A percentile compares a stretch with the other conserved stretches of the same genome.
These are phyloP conservation scores for Fusarium sp. DNA, from an alignment of 2,329 filamentous ascomycete genomes.

Conservation along the genomic window DNA sequence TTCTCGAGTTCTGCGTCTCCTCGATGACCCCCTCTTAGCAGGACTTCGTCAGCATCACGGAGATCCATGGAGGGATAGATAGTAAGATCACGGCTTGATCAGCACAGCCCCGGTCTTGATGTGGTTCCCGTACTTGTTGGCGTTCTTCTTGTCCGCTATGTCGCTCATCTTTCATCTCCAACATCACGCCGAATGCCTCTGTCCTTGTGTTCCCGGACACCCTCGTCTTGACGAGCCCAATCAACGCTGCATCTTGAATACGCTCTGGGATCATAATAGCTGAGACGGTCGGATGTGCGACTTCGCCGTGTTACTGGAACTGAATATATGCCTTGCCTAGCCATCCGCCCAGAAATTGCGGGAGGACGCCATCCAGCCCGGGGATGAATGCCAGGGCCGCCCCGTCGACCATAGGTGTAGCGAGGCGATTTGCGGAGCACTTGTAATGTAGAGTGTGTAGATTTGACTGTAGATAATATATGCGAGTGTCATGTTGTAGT, in stretches of 20 bases:
- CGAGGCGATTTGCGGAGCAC: fast-evolving
- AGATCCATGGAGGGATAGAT: not conserved
- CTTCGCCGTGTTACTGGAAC: no score
- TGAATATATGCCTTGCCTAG: not conserved
- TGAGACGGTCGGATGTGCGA: not conserved
- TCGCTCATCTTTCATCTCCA: not conserved
- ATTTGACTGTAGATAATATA: not conserved
- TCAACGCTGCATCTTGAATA: not conserved
- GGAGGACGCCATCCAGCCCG: not conserved
- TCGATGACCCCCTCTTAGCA: not conserved
- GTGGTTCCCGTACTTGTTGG: fast-evolving
- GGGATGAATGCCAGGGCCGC: not conserved
- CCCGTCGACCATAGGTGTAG: fast-evolving
- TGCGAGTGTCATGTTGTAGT: not conserved
- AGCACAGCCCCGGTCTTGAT: not conserved
- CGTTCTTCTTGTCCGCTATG: not conserved
- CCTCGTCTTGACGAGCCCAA: not conserved
- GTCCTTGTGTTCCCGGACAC: not conserved
- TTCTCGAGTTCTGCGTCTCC: not conserved
- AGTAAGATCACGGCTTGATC: not conserved
- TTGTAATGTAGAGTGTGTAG: fast-evolving
- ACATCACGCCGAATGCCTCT: no score
- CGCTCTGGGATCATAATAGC: not conserved
- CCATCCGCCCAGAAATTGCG: fast-evolving
- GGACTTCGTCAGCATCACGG: not conserved